Percentiles rank a stretch among this genome's conserved stretches.
These are phyloP conservation scores for Pisolithus thermaeus DNA, from an alignment of 1,284 basidiomycete species.

Conservation along the genomic window DNA sequence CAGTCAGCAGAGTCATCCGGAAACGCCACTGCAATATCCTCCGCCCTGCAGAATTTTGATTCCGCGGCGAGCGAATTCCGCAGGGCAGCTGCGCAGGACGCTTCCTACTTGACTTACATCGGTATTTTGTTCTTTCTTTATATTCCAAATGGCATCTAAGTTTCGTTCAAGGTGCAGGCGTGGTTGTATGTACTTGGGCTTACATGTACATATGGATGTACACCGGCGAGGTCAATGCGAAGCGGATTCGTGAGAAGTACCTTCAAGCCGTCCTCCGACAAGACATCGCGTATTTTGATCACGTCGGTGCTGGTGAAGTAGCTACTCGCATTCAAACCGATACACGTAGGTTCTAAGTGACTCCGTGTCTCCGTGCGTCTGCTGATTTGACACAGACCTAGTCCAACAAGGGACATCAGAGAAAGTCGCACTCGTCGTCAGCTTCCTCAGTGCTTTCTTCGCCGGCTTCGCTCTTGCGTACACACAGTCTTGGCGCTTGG, in stretches of 20 bases:
- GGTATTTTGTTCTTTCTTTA: conserved; percentile 39
- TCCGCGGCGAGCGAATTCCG: conserved; percentile 47
- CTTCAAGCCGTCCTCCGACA: conserved; percentile 75
- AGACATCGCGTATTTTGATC: conserved; percentile 89
- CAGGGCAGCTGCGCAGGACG: conserved; percentile 41
- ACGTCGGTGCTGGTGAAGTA: conserved; percentile 91
- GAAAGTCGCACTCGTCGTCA: conserved; percentile 70
- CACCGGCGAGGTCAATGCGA: conserved; percentile 84
- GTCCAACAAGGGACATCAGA: conserved; percentile 88
- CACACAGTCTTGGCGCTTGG: conserved; percentile 74
- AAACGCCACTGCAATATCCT: conserved; percentile 20
- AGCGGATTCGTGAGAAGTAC: conserved; percentile 77
- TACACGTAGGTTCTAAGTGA: conserved; percentile 51
- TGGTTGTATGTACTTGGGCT: conserved; percentile 62
- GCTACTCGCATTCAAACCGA: conserved; percentile 94
- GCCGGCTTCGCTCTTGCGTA: conserved; percentile 79
- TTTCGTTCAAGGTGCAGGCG: conserved; percentile 45
- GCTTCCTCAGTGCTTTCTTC: conserved; percentile 63
- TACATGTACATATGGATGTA: conserved; percentile 90
- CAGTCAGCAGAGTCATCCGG: conserved; percentile 23
- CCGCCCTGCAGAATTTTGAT: conserved; percentile 27
- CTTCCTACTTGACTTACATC: conserved; percentile 63
- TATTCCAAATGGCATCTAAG: background rate
- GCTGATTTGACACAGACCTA: conserved; percentile 79
- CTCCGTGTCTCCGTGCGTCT: background rate